Conservation (phyloP, 1,139 yeast species). For the Yamadazyma trypodendri region DNA sequence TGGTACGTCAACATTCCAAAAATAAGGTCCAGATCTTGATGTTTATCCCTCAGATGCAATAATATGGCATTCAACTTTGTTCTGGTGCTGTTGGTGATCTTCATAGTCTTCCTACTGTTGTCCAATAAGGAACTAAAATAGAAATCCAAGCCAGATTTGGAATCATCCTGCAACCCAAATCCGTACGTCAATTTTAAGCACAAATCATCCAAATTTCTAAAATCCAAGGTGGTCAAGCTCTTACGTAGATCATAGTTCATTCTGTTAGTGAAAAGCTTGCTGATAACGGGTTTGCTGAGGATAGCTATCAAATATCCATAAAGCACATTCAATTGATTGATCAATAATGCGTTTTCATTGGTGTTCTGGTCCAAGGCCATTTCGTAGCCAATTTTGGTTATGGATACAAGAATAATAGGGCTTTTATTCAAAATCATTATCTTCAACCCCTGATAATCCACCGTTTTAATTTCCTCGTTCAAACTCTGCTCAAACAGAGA, state of each 20-base stretch:
- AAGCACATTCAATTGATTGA: conserved; percentile 68
- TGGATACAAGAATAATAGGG: conserved; percentile 75
- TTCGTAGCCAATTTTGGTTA: conserved; percentile 51
- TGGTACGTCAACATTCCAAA: conserved; percentile 26
- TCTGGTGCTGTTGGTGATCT: conserved; percentile 35
- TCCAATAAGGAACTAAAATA: conserved; percentile 28
- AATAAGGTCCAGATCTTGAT: conserved; percentile 26
- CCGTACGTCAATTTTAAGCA: conserved; percentile 53
- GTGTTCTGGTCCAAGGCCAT: conserved; percentile 14
- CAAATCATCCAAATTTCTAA: conserved; percentile 61
- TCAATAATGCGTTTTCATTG: conserved; percentile 28
- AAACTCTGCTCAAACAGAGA: conserved; percentile 54
- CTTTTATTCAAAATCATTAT: conserved; percentile 62
- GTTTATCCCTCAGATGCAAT: conserved; percentile 7
- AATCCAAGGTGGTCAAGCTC: conserved; percentile 67
- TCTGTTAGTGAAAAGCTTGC: conserved; percentile 64
- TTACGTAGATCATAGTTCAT: conserved; percentile 82
- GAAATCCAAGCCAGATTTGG: conserved; percentile 22
- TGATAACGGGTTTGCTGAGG: conserved; percentile 71
- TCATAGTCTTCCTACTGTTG: conserved; percentile 29
- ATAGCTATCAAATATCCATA: conserved; percentile 81
- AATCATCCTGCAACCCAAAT: conserved; percentile 21
- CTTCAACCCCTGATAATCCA: conserved; percentile 30
- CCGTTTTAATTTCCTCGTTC: conserved; percentile 28
- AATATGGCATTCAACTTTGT: conserved; percentile 30